phyloP scores from a whole-genome alignment of 2,329 filamentous ascomycete species.

The Leptodontidium sp. region DNA sequence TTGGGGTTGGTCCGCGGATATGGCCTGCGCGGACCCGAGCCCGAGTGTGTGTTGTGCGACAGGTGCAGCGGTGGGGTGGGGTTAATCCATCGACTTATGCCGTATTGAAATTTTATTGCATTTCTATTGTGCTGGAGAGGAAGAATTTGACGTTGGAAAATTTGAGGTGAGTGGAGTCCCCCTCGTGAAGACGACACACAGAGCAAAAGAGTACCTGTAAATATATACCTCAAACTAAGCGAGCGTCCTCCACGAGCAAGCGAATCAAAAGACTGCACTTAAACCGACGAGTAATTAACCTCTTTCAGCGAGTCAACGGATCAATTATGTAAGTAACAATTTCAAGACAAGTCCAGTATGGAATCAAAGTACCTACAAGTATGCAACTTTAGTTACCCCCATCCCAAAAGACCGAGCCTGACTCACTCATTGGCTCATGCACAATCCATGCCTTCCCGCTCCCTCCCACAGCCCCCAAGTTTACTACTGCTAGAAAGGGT shows the following conservation, averaged over 20 bases:
- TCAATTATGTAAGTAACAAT: background rate
- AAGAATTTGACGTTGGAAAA: too few species aligned
- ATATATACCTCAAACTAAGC: background rate
- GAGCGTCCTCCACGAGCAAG: background rate
- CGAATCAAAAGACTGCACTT: background rate
- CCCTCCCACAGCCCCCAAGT: slow-evolving; percentile 12
- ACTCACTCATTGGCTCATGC: background rate
- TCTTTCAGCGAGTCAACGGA: background rate
- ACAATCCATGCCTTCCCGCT: slow-evolving; percentile 6
- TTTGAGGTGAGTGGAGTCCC: too few species aligned
- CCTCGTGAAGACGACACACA: too few species aligned
- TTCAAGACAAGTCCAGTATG: background rate
- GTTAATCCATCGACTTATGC: background rate
- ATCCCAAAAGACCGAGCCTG: background rate
- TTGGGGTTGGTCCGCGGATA: background rate
- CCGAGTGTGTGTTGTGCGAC: background rate
- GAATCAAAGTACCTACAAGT: background rate
- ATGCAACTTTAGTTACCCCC: background rate
- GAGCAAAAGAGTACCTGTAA: background rate
- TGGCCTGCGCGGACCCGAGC: background rate
- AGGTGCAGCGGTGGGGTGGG: background rate
- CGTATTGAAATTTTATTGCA: background rate
- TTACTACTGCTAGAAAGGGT: background rate
- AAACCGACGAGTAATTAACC: background rate
- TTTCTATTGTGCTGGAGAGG: too few species aligned